Base-by-base conservation (phyloP, 768 basidiomycete genomes). In the Phanerodontia chrysosporium region DNA sequence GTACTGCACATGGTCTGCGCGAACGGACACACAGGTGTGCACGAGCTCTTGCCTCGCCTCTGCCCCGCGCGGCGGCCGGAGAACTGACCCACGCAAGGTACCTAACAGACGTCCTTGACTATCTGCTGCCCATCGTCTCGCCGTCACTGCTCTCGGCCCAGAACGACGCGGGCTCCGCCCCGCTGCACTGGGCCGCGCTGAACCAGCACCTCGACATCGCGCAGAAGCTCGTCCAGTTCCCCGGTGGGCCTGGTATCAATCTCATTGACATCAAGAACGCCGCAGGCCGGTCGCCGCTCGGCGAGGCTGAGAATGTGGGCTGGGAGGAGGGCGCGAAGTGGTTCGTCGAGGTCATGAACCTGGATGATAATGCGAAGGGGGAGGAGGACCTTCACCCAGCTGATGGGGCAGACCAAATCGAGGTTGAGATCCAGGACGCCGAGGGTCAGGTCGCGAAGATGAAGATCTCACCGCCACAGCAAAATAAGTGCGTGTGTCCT, bases 111-210 rank as follows among this genome's bases (percentile, higher is more conserved):
- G 69, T 92, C 10, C 80, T 97, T 46, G 78, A 86, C 49, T 86
- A 84, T 66, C 78, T 98, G 14, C 79, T 96, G 3, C 81, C 91
- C 1, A 69, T 84, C 55, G 65, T 82, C 18, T 72, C 78, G 7
- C 69, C 86, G 12, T 70, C 79, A 2, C 72, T 92, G 7, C 67
- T 94, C 22, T 74, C 84, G 1, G 74, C 77, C 0, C 82, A 81
- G 59, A 98, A 97, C 68, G 70, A 70, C 28, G 79, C 90, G 0
- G 80, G 84, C 53, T 95, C 95, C 25, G 95, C 91, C 2, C 81
- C 95, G 7, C 73, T 97, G 6, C 95, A 98, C 67, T 97, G 95
- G 95, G 94, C 95, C 0, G 84, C 90, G 2, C 71, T 94, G 42
- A 98, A 97, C 70, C 76, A 80, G 2, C 95, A 95, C 64, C 81